phyloP scores from a whole-genome alignment of 441 rosid genomes.

The Erysimum pusillum region DNA sequence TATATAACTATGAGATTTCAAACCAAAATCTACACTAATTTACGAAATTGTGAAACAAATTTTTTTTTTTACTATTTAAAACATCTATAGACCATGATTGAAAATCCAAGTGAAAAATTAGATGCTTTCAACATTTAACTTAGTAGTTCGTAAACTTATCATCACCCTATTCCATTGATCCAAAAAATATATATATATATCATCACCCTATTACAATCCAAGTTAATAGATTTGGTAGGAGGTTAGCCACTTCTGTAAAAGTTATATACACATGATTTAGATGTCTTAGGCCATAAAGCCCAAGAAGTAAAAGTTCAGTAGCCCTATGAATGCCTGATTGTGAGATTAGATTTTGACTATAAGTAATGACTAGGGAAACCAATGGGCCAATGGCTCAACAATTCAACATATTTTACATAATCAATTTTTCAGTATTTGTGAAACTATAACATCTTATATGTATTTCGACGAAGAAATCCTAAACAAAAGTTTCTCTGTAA shows the following conservation, averaged over 20 bases:
- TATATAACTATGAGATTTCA: not conserved
- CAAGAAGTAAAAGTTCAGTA: slow-evolving; percentile 2
- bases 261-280: not conserved
- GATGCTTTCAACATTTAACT: no score
- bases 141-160: not conserved
- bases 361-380: not conserved
- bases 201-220: no score
- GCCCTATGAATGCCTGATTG: not conserved
- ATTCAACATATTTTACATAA: not conserved
- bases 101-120: no score
- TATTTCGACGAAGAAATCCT: not conserved
- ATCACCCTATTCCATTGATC: no score
- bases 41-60: not conserved
- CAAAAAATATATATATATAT: no score
- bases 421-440: slow-evolving; percentile 4
- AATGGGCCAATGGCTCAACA: slow-evolving; percentile 15
- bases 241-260: no score
- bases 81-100: no score
- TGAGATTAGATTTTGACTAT: not conserved
- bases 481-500: not conserved
- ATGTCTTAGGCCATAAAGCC: slow-evolving; percentile 20
- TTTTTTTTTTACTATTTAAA: not conserved
- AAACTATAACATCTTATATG: not conserved
- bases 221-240: no score
- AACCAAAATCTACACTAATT: not conserved